Base-by-base conservation (phyloP, 177 flowering plant genomes). In the Tripterygium wilfordii region DNA sequence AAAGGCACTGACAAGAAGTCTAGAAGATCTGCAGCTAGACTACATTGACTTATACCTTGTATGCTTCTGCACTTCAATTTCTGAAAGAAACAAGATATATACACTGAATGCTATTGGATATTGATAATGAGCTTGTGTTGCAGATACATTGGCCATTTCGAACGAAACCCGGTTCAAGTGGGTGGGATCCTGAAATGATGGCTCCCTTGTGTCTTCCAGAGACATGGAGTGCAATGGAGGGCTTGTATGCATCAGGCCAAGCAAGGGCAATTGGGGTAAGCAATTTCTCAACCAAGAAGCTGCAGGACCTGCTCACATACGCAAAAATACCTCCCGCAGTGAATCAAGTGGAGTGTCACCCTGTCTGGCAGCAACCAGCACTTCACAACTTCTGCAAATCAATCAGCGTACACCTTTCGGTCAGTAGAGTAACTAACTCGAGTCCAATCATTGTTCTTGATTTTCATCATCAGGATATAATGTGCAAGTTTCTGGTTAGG, bases 191-290 rank as follows among this genome's bases (percentile, higher is more conserved):
- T 33, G 86, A 86, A 65, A 67, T 74, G 53, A 53, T 86, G 35
- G 10, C 25, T 4, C 69, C 59, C 40, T 47, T 76, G 22, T 82
- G 84, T 50, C 79, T 89, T 25, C 91, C 91, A 17, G 47, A 60
- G 43, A 92, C 99, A 36, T 92, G 99, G 99, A 68, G 49, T 47
- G 97, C 96, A 41, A 82, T 92, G 97, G 99, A 92, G 64, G 71
- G 69, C 36, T 80, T 86, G 26, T 79, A 72, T 70, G 96, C 82
- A 67, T 71, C 82, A 45, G 91, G 99, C 2, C 82, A 80, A 66
- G 85, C 88, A 35, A 79, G 81, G 42, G 99, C 97, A 30, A 77
- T 89, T 59, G 97, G 99, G 24, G 95, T 89, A 22, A 82, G 97
- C 77, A 92, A 92, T 58, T 89, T 92, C 63, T 86, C 99, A 10